phyloP scores from a whole-genome alignment of 2,329 filamentous ascomycete species.

The Anthostomella pinea region DNA sequence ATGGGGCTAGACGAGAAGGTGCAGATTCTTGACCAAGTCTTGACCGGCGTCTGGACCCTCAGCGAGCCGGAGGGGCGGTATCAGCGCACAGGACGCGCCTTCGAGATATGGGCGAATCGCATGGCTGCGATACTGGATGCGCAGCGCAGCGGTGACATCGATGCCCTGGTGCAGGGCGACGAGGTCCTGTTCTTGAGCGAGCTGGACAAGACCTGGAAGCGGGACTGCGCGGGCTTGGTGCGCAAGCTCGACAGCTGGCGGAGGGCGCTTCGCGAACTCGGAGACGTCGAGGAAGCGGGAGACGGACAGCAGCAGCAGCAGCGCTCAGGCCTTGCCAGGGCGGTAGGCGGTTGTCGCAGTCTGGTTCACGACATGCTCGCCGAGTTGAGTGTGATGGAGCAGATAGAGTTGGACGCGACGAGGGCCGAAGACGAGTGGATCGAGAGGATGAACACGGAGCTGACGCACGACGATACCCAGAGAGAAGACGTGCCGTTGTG shows the following conservation, averaged over 20 bases:
- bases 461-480: slow-evolving; percentile 10
- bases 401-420: slow-evolving; percentile 57
- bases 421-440: slow-evolving; percentile 59
- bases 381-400: slow-evolving; percentile 61
- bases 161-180: slow-evolving; percentile 33
- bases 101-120: slow-evolving; percentile 57
- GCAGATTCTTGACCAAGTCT: slow-evolving; percentile 54
- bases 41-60: slow-evolving; percentile 57
- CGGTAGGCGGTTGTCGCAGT: slow-evolving; percentile 28
- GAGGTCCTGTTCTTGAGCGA: slow-evolving; percentile 51
- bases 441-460: slow-evolving; percentile 46
- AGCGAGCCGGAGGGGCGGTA: slow-evolving; percentile 56
- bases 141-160: slow-evolving; percentile 36
- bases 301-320: slow-evolving; percentile 1
- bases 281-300: slow-evolving; percentile 10
- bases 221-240: slow-evolving; percentile 51
- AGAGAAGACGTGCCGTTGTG: slow-evolving; percentile 27
- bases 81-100: slow-evolving; percentile 50
- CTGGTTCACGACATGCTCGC: slow-evolving; percentile 58
- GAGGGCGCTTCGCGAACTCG: slow-evolving; percentile 46
- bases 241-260: slow-evolving; percentile 56
- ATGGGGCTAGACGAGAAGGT: slow-evolving; percentile 51
- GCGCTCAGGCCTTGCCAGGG: slow-evolving; percentile 25
- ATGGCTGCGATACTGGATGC: slow-evolving; percentile 47
- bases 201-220: slow-evolving; percentile 57